Evolutionary conservation across 768 basidiomycete genomes (phyloP).

Genomic region (Kwoniella dejecticola): DNA sequence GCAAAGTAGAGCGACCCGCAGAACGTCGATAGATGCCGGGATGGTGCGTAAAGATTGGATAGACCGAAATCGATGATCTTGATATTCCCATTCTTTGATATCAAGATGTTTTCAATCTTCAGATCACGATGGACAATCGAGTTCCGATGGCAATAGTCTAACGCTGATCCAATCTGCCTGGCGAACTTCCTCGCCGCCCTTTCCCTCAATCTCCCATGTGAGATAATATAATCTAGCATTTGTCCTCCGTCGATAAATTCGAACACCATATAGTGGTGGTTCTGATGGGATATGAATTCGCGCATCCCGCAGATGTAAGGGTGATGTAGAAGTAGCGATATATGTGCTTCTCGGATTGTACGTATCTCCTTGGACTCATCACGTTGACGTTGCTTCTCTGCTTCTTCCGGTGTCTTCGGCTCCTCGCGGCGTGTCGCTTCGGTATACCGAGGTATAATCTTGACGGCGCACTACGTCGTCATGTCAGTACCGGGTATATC

Average conservation of each 20-base stretch:
- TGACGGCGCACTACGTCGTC: slow-evolving; percentile 80
- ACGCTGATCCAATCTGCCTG: slow-evolving; percentile 90
- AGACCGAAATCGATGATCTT: slow-evolving; percentile 99
- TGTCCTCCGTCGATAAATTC: slow-evolving; percentile 99
- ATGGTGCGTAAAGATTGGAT: slow-evolving; percentile 89
- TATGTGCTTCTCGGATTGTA: slow-evolving; percentile 90
- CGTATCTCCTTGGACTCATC: slow-evolving; percentile 96
- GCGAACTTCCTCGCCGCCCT: slow-evolving; percentile 97
- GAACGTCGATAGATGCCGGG: slow-evolving; percentile 81
- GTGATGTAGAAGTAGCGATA: slow-evolving; percentile 94
- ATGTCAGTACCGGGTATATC: neutral
- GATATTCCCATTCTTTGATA: slow-evolving; percentile 97
- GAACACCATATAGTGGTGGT: slow-evolving; percentile 99
- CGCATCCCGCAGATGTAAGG: slow-evolving; percentile 99
- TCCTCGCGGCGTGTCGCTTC: slow-evolving; percentile 60
- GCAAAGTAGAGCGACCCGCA: slow-evolving; percentile 98
- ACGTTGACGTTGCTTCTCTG: slow-evolving; percentile 74
- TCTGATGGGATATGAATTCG: slow-evolving; percentile 94
- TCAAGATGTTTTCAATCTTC: slow-evolving; percentile 99
- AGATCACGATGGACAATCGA: slow-evolving; percentile 96
- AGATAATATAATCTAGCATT: slow-evolving; percentile 99
- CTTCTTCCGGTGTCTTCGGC: slow-evolving; percentile 57
- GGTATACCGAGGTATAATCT: slow-evolving; percentile 87
- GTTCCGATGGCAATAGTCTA: slow-evolving; percentile 96
- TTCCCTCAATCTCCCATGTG: slow-evolving; percentile 91